These are phyloP conservation scores for Scheffersomyces parashehatae DNA, from an alignment of 1,139 yeast species.

Conservation along the genomic window DNA sequence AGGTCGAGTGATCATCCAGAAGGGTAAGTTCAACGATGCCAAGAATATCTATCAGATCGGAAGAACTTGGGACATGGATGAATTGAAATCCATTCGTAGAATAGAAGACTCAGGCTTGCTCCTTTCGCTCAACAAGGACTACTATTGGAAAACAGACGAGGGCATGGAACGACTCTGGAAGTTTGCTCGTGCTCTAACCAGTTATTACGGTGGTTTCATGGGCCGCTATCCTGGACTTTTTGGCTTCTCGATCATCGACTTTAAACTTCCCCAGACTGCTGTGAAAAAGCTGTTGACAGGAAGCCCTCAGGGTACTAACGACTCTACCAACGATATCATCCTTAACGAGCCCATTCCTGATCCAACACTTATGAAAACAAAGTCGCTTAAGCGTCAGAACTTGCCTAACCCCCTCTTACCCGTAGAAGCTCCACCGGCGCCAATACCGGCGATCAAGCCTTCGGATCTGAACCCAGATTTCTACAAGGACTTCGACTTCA, in stretches of 20 bases:
- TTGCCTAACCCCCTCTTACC: constrained; percentile 28
- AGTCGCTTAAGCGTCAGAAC: constrained; percentile 28
- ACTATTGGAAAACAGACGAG: constrained; percentile 82
- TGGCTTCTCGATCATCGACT: constrained; percentile 37
- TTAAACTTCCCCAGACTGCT: constrained; percentile 35
- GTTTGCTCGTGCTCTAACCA: constrained; percentile 64
- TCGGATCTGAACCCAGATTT: constrained; percentile 12
- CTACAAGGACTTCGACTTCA: constrained; percentile 43
- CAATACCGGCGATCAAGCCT: constrained; percentile 3
- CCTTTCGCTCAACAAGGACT: constrained; percentile 69
- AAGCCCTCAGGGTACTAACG: constrained; percentile 5
- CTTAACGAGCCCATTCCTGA: constrained; percentile 26
- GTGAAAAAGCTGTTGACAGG: constrained; percentile 12
- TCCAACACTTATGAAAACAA: constrained; percentile 25
- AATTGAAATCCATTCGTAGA: constrained; percentile 57
- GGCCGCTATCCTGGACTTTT: constrained; percentile 62
- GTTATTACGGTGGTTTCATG: constrained; percentile 66
- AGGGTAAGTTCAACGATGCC: constrained; percentile 78
- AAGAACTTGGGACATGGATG: constrained; percentile 87
- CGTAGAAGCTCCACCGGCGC: constrained; percentile 16
- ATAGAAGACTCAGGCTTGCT: constrained; percentile 58
- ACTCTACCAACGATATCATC: constrained; percentile 13
- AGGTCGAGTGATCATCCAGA: constrained; percentile 76
- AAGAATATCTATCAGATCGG: constrained; percentile 82
- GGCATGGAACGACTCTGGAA: constrained; percentile 59